A percentile compares a stretch with the other conserved stretches of the same genome.
These are phyloP conservation scores for Apiotrichum veenhuisii DNA, from an alignment of 1,284 basidiomycete genomes.

Conservation along the genomic window DNA sequence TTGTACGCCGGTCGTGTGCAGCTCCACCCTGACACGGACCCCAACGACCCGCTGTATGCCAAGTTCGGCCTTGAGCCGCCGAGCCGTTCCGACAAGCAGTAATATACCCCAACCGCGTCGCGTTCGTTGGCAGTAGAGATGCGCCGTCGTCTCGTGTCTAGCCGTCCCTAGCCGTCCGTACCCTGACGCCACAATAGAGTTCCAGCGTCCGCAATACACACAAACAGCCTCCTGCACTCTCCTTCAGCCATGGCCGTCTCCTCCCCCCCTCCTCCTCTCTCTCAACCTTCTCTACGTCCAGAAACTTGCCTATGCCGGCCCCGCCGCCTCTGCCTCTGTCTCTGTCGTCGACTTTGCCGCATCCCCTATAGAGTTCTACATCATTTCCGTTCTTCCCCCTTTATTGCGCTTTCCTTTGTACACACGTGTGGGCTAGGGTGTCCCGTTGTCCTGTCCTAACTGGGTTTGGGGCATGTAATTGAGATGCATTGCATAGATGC, in stretches of 20 bases:
- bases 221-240: too few relatives aligned
- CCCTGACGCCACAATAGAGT: too few relatives aligned
- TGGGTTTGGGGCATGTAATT: constrained; percentile 2
- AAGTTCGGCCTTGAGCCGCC: constrained; percentile 35
- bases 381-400: not conserved
- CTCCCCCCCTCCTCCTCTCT: too few relatives aligned
- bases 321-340: not conserved
- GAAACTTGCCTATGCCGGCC: not conserved
- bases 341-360: not conserved
- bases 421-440: not conserved
- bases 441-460: not conserved
- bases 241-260: too few relatives aligned
- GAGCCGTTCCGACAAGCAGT: not conserved
- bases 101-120: too few relatives aligned
- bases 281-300: too few relatives aligned
- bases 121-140: not conserved
- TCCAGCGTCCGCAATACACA: too few relatives aligned
- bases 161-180: too few relatives aligned
- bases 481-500: not conserved
- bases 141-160: too few relatives aligned
- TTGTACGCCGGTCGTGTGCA: constrained; percentile 65
- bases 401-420: not conserved
- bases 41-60: constrained; percentile 46
- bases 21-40: constrained; percentile 75
- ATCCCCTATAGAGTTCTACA: not conserved